Conservation (phyloP, 1,139 yeast genomes). For the Geotrichum cucujoidarum region DNA sequence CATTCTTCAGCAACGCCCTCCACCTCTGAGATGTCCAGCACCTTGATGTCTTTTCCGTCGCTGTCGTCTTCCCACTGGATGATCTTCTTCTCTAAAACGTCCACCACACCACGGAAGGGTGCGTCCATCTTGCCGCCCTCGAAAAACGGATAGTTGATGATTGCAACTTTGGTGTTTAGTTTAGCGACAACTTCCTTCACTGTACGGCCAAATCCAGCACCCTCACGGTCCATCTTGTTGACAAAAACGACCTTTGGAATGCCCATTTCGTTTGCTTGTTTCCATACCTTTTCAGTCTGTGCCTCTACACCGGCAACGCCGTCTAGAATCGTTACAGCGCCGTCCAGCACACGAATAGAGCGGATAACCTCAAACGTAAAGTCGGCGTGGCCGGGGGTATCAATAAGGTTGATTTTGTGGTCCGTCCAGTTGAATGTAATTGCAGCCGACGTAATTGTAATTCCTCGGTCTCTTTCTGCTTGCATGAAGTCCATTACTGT, state of each 20-base stretch:
- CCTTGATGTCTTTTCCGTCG: slow-evolving; percentile 54
- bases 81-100: slow-evolving; percentile 63
- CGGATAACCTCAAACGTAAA: slow-evolving; percentile 92
- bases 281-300: slow-evolving; percentile 96
- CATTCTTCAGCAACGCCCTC: slow-evolving; percentile 45
- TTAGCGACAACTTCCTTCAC: slow-evolving; percentile 80
- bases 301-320: slow-evolving; percentile 98
- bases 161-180: slow-evolving; percentile 65
- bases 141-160: slow-evolving; percentile 77
- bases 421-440: slow-evolving; percentile 83
- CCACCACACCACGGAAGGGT: slow-evolving; percentile 72
- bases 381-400: slow-evolving; percentile 98
- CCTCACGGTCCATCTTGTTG: slow-evolving; percentile 94
- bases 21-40: slow-evolving; percentile 42
- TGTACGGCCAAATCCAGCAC: slow-evolving; percentile 90
- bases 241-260: slow-evolving; percentile 77
- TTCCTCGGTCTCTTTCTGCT: slow-evolving; percentile 88
- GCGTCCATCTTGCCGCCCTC: slow-evolving; percentile 41
- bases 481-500: slow-evolving; percentile 91
- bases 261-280: slow-evolving; percentile 62
- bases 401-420: slow-evolving; percentile 76
- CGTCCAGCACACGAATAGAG: slow-evolving; percentile 84
- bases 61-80: slow-evolving; percentile 55
- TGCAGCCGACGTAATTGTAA: slow-evolving; percentile 95
- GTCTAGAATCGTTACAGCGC: slow-evolving; percentile 87